A percentile compares a stretch with the other conserved stretches of the same genome.
Conservation (phyloP, 495 filamentous ascomycete genomes). For the Hypoxylon cercidicola region DNA sequence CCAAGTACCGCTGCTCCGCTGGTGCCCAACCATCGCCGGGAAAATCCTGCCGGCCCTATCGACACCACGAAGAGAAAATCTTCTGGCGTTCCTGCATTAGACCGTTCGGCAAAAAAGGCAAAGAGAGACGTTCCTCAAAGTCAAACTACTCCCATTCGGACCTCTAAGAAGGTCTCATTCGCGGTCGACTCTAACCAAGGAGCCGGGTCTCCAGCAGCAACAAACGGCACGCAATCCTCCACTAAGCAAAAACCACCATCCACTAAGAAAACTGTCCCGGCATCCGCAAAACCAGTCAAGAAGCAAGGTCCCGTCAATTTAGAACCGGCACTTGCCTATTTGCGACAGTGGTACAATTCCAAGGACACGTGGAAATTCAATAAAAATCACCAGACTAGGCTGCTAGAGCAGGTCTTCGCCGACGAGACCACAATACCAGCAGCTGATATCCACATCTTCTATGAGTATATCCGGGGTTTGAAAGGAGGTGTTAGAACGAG, state of each 20-base stretch:
- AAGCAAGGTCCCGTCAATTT: conserved; percentile 54
- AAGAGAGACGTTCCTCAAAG: conserved; percentile 40
- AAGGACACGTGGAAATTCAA: conserved; percentile 88
- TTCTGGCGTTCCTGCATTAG: conserved; percentile 48
- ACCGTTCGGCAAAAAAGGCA: conserved; percentile 45
- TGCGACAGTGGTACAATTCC: conserved; percentile 73
- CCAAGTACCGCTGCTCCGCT: conserved; percentile 35
- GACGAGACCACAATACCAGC: conserved; percentile 69
- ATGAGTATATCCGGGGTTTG: conserved; percentile 76
- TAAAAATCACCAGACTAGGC: conserved; percentile 82
- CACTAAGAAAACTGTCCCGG: conserved; percentile 45
- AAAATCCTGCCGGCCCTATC: conserved; percentile 36
- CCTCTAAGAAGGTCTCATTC: conserved; percentile 71
- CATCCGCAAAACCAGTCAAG: conserved; percentile 41
- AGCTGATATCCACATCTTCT: conserved; percentile 69
- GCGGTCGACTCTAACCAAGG: conserved; percentile 72
- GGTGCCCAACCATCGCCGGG: conserved; percentile 45
- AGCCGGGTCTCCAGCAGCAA: conserved; percentile 44
- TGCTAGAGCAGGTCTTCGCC: conserved; percentile 84
- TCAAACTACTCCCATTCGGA: conserved; percentile 42
- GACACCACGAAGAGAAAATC: conserved; percentile 46
- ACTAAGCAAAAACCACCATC: conserved; percentile 46
- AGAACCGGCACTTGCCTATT: conserved; percentile 75
- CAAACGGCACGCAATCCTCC: conserved; percentile 38
- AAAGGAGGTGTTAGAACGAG: conserved; percentile 72